Conservation (phyloP, 2,329 filamentous ascomycete genomes). For the Tolypocladium nubicola region DNA sequence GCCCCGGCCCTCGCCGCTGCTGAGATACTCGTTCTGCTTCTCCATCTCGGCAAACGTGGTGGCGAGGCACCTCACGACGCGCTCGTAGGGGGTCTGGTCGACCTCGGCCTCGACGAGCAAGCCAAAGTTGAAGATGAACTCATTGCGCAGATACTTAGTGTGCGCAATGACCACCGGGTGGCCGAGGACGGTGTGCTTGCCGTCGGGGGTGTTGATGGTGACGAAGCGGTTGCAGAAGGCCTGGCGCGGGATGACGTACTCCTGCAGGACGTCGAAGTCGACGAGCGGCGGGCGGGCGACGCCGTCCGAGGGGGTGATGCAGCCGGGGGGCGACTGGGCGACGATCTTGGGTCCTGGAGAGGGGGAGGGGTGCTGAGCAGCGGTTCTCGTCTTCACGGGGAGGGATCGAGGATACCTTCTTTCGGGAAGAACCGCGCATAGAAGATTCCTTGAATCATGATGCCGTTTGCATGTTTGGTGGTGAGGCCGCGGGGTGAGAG, state of each 20-base stretch:
- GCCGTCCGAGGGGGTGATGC: constrained; percentile 38
- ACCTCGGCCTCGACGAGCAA: constrained; percentile 58
- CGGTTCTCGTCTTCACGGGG: too few species aligned
- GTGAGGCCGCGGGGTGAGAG: background rate
- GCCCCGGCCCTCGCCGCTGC: constrained; percentile 39
- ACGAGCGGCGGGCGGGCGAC: constrained; percentile 50
- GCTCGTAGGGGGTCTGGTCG: constrained; percentile 71
- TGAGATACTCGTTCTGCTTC: constrained; percentile 79
- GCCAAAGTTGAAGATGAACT: constrained; percentile 98
- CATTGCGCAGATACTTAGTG: constrained; percentile 76
- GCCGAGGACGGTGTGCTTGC: constrained; percentile 68
- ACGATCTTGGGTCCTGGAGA: constrained; percentile 54
- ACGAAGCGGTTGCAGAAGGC: constrained; percentile 90
- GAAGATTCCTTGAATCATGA: constrained; percentile 61
- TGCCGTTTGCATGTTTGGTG: constrained; percentile 1
- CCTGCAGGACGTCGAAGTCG: constrained; percentile 75
- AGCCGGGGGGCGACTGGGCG: constrained; percentile 51
- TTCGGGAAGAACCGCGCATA: constrained; percentile 59
- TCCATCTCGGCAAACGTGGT: constrained; percentile 81
- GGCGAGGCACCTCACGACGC: constrained; percentile 77
- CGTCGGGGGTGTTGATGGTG: constrained; percentile 61
- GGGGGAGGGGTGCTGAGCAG: background rate
- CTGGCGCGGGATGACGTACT: constrained; percentile 90
- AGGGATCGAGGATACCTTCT: constrained; percentile 38
- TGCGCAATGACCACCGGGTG: constrained; percentile 83